phyloP scores from a whole-genome alignment of 768 basidiomycete species.

The Lyophyllum atratum region DNA sequence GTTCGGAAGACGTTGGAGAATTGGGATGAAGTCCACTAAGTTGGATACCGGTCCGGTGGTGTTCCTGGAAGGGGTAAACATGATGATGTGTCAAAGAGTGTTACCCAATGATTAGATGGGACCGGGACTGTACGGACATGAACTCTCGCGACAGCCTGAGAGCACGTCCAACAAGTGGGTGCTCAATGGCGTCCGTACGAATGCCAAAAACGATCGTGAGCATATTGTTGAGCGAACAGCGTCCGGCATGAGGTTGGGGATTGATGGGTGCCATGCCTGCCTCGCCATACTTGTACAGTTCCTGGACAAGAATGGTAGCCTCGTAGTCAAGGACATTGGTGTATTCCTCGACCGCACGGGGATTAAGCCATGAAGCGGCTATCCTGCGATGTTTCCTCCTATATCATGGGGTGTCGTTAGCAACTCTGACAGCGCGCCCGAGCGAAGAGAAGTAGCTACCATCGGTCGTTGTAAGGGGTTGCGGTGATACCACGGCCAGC shows the following conservation, averaged over 20 bases:
- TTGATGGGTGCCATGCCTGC: slow-evolving; percentile 36
- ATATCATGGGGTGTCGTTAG: slow-evolving; percentile 6
- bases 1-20: slow-evolving; percentile 42
- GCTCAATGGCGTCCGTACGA: slow-evolving; percentile 38
- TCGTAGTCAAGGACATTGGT: slow-evolving; percentile 39
- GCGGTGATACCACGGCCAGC: slow-evolving; percentile 45
- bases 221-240: slow-evolving; percentile 47
- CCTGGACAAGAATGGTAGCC: slow-evolving; percentile 37
- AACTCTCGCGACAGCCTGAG: slow-evolving; percentile 44
- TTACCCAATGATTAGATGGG: not conserved
- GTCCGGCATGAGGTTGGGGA: slow-evolving; percentile 39
- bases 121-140: slow-evolving; percentile 32
- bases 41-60: slow-evolving; percentile 47
- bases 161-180: slow-evolving; percentile 37
- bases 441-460: slow-evolving; percentile 22
- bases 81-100: slow-evolving; percentile 4
- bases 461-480: slow-evolving; percentile 43
- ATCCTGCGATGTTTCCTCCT: slow-evolving; percentile 47
- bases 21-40: slow-evolving; percentile 43
- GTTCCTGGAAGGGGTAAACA: slow-evolving; percentile 29
- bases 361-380: slow-evolving; percentile 32
- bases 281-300: slow-evolving; percentile 33
- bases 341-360: slow-evolving; percentile 36
- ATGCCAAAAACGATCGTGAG: slow-evolving; percentile 43
- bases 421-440: not conserved